Conservation (phyloP, 2,329 filamentous ascomycete species). For the Colletotrichum coccodes region DNA sequence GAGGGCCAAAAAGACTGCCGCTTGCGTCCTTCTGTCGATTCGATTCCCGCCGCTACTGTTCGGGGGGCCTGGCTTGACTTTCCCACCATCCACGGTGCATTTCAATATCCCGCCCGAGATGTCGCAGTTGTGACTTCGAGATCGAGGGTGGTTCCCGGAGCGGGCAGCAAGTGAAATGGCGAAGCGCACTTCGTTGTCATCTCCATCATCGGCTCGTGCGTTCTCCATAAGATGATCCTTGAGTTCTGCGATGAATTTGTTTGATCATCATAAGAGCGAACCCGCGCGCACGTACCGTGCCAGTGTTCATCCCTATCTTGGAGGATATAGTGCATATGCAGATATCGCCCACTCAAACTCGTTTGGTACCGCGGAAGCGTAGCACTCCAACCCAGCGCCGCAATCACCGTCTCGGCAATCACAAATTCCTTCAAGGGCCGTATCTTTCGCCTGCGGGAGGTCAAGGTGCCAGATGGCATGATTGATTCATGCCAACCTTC, state of each 20-base stretch:
- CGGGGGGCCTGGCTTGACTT: not conserved
- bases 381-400: not conserved
- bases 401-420: not conserved
- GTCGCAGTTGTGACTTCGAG: too few relatives aligned
- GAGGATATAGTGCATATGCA: not conserved
- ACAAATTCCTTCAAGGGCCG: not conserved
- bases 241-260: not conserved
- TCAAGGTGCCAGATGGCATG: not conserved
- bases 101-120: not conserved
- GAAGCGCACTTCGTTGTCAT: too few relatives aligned
- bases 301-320: constrained; percentile 14
- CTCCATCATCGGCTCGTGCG: not conserved
- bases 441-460: not conserved
- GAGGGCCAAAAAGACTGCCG: too few relatives aligned
- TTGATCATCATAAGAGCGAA: constrained; percentile 3
- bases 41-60: not conserved
- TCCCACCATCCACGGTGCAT: not conserved
- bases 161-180: too few relatives aligned
- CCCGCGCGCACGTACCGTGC: not conserved
- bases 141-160: too few relatives aligned
- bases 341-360: constrained; percentile 11
- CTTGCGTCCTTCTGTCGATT: too few relatives aligned
- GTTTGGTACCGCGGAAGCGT: constrained; percentile 12
- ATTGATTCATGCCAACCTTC: not conserved
- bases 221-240: constrained; percentile 5